Evolutionary conservation across 1,284 basidiomycete genomes (phyloP).

Genomic region (Melampsora americana): DNA sequence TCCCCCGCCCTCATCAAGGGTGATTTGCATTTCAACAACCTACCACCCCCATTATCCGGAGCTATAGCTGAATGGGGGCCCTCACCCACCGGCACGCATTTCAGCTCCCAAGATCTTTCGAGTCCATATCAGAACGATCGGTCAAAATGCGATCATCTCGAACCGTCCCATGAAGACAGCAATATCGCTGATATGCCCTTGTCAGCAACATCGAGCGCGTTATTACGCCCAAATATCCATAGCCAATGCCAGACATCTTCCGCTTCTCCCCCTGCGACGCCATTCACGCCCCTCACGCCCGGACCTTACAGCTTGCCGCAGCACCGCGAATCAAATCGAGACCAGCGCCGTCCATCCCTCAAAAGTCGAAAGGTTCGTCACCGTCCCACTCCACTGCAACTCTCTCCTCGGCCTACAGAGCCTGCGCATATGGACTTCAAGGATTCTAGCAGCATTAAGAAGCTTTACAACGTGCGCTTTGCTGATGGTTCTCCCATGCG

Average conservation of each 20-base stretch:
- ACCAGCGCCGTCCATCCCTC: constrained; percentile 15
- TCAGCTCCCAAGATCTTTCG: neutral
- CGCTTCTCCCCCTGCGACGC: constrained; percentile 13
- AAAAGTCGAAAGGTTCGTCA: constrained; percentile 14
- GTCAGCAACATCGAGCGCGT: neutral
- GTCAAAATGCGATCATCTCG: constrained; percentile 10
- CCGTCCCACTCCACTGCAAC: constrained; percentile 7
- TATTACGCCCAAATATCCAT: neutral
- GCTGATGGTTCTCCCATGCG: constrained; percentile 38
- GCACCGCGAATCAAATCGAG: constrained; percentile 14
- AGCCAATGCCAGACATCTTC: neutral
- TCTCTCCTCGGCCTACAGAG: constrained; percentile 2
- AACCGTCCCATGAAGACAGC: too few species aligned
- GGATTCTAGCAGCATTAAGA: neutral
- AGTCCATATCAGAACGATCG: neutral
- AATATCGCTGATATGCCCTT: neutral
- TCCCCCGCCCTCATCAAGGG: constrained; percentile 32
- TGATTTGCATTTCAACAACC: constrained; percentile 19
- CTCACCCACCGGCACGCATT: constrained; percentile 9
- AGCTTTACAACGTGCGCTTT: constrained; percentile 27
- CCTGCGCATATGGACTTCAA: neutral
- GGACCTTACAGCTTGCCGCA: constrained; percentile 20
- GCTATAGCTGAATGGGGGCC: constrained; percentile 38
- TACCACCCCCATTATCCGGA: neutral
- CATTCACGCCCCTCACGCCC: constrained; percentile 29